These are phyloP conservation scores for Cystofilobasidium capitatum DNA, from an alignment of 768 basidiomycete genomes.

Conservation along the genomic window DNA sequence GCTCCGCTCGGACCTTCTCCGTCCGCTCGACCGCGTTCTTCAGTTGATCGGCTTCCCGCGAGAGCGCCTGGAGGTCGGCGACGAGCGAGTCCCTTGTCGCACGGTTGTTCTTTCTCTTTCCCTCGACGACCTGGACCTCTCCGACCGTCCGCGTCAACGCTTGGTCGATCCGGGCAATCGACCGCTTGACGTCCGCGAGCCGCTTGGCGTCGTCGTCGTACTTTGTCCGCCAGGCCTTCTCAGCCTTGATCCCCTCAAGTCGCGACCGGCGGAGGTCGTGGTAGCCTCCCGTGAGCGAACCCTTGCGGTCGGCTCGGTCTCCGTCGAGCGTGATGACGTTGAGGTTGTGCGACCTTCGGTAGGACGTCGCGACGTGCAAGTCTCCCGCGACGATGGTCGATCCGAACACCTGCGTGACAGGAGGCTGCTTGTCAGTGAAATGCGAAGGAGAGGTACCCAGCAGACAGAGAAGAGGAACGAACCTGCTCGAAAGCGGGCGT, in stretches of 20 bases:
- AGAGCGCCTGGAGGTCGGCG: slow-evolving; percentile 53
- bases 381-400: slow-evolving; percentile 94
- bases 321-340: slow-evolving; percentile 97
- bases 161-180: slow-evolving; percentile 66
- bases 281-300: slow-evolving; percentile 89
- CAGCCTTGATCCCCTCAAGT: slow-evolving; percentile 71
- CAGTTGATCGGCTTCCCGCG: slow-evolving; percentile 61
- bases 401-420: slow-evolving; percentile 60
- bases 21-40: slow-evolving; percentile 53
- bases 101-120: slow-evolving; percentile 60
- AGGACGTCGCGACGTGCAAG: slow-evolving; percentile 81
- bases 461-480: slow-evolving; percentile 3
- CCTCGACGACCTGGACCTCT: slow-evolving; percentile 57
- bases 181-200: slow-evolving; percentile 62
- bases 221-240: slow-evolving; percentile 64
- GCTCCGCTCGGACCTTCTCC: slow-evolving; percentile 59
- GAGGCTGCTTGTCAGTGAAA: background rate
- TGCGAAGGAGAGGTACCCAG: background rate
- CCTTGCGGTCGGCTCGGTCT: slow-evolving; percentile 94
- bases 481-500: slow-evolving; percentile 79
- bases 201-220: slow-evolving; percentile 56
- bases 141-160: slow-evolving; percentile 70
- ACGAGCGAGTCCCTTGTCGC: slow-evolving; percentile 58
- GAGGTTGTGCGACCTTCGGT: slow-evolving; percentile 85
- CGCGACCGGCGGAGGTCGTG: slow-evolving; percentile 84